Conservation (phyloP, 768 basidiomycete genomes). For the Peribolospora kevripleyi region DNA sequence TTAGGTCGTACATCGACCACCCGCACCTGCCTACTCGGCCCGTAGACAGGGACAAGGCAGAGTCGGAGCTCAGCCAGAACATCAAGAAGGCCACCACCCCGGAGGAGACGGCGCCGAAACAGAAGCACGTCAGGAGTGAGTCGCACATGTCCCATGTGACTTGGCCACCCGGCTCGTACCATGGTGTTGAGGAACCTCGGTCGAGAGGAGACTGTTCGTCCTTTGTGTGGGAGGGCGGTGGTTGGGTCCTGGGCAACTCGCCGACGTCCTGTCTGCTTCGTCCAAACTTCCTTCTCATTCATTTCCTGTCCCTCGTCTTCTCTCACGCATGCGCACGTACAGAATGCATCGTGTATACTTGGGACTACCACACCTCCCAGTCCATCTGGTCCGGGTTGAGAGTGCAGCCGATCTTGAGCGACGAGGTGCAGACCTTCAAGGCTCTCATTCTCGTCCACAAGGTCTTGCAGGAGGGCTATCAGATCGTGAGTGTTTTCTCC, state of each 20-base stretch:
- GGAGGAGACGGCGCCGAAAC: slow-evolving; percentile 90
- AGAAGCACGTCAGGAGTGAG: slow-evolving; percentile 96
- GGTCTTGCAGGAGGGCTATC: slow-evolving; percentile 91
- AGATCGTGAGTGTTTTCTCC: slow-evolving; percentile 35
- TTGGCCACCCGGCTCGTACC: background rate
- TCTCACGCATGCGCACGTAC: slow-evolving; percentile 1
- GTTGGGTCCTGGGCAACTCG: too few species aligned
- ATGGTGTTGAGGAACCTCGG: too few species aligned
- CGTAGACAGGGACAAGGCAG: slow-evolving; percentile 95
- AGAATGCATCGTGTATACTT: slow-evolving; percentile 98
- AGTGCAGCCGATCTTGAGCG: slow-evolving; percentile 86
- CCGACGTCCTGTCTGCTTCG: background rate
- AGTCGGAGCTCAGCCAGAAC: slow-evolving; percentile 72
- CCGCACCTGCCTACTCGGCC: slow-evolving; percentile 79
- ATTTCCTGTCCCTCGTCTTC: too few species aligned
- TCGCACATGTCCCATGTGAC: slow-evolving; percentile 6
- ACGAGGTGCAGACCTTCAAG: slow-evolving; percentile 97
- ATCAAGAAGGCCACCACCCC: slow-evolving; percentile 96
- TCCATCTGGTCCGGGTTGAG: slow-evolving; percentile 95
- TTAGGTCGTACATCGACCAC: background rate
- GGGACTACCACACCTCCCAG: slow-evolving; percentile 95
- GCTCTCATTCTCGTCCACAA: slow-evolving; percentile 94
- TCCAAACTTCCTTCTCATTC: background rate
- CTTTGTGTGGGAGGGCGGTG: too few species aligned
- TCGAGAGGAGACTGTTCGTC: too few species aligned